These are phyloP conservation scores for Thraustotheca clavata DNA, from an alignment of 352 stramenopile genomes.

Conservation along the genomic window DNA sequence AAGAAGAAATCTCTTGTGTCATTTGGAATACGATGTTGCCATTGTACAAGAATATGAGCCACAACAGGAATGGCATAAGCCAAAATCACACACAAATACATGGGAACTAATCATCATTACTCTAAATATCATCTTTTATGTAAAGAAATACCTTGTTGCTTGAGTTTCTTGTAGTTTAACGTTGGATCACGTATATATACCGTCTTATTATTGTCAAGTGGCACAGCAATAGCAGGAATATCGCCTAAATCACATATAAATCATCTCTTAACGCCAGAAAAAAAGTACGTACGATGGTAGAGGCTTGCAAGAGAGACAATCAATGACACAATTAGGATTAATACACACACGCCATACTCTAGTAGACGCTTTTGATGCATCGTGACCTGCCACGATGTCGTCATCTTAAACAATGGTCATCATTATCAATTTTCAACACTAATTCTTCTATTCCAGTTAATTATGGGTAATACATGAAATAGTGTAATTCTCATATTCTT, in stretches of 20 bases:
- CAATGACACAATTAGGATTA: slow-evolving; percentile 40
- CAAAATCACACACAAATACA: slow-evolving; percentile 35
- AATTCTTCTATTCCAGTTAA: too few relatives aligned
- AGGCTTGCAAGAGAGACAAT: slow-evolving; percentile 46
- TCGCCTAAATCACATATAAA: slow-evolving; percentile 27
- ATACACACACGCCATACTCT: slow-evolving; percentile 41
- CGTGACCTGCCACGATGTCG: not conserved
- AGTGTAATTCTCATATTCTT: too few relatives aligned
- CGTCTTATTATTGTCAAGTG: slow-evolving; percentile 33
- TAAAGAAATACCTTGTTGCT: slow-evolving; percentile 33
- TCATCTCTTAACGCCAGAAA: not conserved
- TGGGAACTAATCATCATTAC: slow-evolving; percentile 33
- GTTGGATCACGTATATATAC: slow-evolving; percentile 47
- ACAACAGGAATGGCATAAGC: slow-evolving; percentile 33
- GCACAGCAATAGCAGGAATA: slow-evolving; percentile 46
- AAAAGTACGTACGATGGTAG: slow-evolving; percentile 33
- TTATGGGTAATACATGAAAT: too few relatives aligned
- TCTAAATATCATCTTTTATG: not conserved
- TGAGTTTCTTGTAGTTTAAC: slow-evolving; percentile 45
- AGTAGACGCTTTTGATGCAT: slow-evolving; percentile 27
- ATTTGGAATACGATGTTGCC: slow-evolving; percentile 43
- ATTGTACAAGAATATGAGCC: slow-evolving; percentile 40
- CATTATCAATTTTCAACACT: too few relatives aligned
- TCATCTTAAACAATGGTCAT: not conserved
- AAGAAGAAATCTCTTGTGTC: slow-evolving; percentile 68